Evolutionary conservation across 331 rosid genomes (phyloP), one percentile per base, ranked within the genome.

Genomic region (Acacia pycnantha): DNA sequence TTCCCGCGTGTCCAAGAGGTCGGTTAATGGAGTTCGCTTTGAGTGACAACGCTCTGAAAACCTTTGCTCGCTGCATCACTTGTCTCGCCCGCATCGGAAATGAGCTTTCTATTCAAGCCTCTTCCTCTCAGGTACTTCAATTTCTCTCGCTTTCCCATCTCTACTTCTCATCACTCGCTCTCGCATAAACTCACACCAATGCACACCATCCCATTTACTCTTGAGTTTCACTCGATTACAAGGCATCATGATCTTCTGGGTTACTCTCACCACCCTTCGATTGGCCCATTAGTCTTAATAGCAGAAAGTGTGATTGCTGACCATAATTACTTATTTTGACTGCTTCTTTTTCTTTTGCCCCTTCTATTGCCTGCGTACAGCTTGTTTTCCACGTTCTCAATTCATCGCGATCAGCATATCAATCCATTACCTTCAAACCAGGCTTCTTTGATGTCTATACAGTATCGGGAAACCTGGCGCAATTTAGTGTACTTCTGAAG

Each of bases 81-180:
- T 95, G 97, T 81, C 96, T 95, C 74, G 88, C 98, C 18, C 96
- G 98, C 1, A 80, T 95, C 54, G 98, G 98, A 11, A 95, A 93
- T 64, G 98, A 95, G 74, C 97, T 95, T 56, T 89, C 89, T 21
- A 84, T 95, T 84, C 96, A 93, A 88, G 96, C 99, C 24, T 92
- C 97, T 76, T 78, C 97, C 37, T 86, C 98, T 80, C 97, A 88
- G 94, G 99, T 93, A 79, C 50, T 79, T 58, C 44, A 9, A 53
- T 64, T 31, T 75, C 31, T 65, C 37, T 33, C 43, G 12, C 18
- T 62, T 24, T 70, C 77, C 18, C 67, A 15, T 58, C 26, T 37
- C 48, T 3, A 29, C 82, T 51, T 18, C 27, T 40, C 79, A 1
- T 11, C 67, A 13, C 67, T 41, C 46, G 27, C 24, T 3, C 22